Conservation (phyloP, 2,329 filamentous ascomycete genomes). For the Hymenoscyphus occultus region DNA sequence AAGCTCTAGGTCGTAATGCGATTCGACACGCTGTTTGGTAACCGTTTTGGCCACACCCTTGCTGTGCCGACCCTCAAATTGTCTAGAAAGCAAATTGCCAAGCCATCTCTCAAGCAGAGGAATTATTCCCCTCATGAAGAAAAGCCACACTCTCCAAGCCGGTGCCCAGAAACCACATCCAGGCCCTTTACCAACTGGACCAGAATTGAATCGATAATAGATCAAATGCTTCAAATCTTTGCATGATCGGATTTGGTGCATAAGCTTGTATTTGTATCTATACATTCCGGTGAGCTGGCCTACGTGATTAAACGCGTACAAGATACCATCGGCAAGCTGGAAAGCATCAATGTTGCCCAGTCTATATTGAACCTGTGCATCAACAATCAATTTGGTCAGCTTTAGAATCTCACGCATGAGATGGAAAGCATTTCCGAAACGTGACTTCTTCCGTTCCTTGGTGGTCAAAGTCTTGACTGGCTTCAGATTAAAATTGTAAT, state of each 20-base stretch:
- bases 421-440: slow-evolving; percentile 98
- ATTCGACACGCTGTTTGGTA: slow-evolving; percentile 97
- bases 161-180: slow-evolving; percentile 99
- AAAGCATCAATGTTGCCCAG: slow-evolving; percentile 98
- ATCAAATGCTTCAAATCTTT: slow-evolving; percentile 99
- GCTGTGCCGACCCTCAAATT: slow-evolving; percentile 97
- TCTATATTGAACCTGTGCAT: slow-evolving; percentile 96
- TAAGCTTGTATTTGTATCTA: slow-evolving; percentile 99
- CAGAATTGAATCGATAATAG: slow-evolving; percentile 98
- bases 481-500: slow-evolving; percentile 99
- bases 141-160: slow-evolving; percentile 97
- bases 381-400: slow-evolving; percentile 94
- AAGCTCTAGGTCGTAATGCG: slow-evolving; percentile 95
- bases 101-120: slow-evolving; percentile 96
- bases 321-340: slow-evolving; percentile 94
- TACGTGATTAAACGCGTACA: slow-evolving; percentile 99
- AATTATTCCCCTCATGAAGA: slow-evolving; percentile 99
- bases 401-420: slow-evolving; percentile 97
- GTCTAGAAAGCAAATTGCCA: slow-evolving; percentile 90
- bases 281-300: slow-evolving; percentile 99
- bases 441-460: slow-evolving; percentile 98
- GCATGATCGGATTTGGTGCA: slow-evolving; percentile 99
- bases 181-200: slow-evolving; percentile 93
- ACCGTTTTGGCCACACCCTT: slow-evolving; percentile 99
- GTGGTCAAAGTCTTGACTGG: slow-evolving; percentile 98